These are phyloP conservation scores for Trichoderma simmonsii DNA, from an alignment of 2,329 filamentous ascomycete species.

Conservation along the genomic window DNA sequence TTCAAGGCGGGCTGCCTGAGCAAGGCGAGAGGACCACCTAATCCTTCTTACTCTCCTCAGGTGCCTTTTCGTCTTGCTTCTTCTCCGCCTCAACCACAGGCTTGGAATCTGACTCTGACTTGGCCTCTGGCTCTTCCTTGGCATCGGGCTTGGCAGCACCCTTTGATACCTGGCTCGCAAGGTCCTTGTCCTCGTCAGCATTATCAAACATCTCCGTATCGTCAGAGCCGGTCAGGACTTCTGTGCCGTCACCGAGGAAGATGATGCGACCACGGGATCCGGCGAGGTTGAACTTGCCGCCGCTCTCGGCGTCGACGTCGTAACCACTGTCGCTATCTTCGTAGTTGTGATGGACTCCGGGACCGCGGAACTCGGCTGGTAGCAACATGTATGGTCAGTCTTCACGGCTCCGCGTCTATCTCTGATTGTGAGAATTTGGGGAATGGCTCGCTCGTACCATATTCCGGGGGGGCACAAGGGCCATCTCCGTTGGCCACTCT, in stretches of 20 bases:
- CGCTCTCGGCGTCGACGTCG: constrained; percentile 69
- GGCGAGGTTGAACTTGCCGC: constrained; percentile 61
- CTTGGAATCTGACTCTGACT: constrained; percentile 28
- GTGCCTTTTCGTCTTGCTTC: constrained; percentile 25
- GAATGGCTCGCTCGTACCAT: constrained; percentile 69
- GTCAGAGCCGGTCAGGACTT: constrained; percentile 83
- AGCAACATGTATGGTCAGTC: constrained; percentile 27
- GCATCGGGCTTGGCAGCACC: constrained; percentile 30
- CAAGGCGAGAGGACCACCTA: constrained; percentile 31
- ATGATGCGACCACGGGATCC: constrained; percentile 85
- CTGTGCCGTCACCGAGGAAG: constrained; percentile 90
- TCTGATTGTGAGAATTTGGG: constrained; percentile 26
- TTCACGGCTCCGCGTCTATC: constrained; percentile 19
- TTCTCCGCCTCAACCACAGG: constrained; percentile 25
- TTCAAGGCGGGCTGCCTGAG: constrained; percentile 18
- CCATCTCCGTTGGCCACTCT: constrained; percentile 95
- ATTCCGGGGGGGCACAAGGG: constrained; percentile 97
- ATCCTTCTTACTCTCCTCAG: constrained; percentile 36
- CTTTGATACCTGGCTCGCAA: constrained; percentile 79
- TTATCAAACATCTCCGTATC: constrained; percentile 94
- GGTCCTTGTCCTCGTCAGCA: constrained; percentile 77
- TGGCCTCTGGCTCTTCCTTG: constrained; percentile 22
- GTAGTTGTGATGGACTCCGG: constrained; percentile 77
- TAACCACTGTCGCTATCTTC: constrained; percentile 77
- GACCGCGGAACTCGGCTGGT: constrained; percentile 78